Evolutionary conservation across 2,329 filamentous ascomycete species (phyloP).

Genomic region (Scedosporium apiospermum): DNA sequence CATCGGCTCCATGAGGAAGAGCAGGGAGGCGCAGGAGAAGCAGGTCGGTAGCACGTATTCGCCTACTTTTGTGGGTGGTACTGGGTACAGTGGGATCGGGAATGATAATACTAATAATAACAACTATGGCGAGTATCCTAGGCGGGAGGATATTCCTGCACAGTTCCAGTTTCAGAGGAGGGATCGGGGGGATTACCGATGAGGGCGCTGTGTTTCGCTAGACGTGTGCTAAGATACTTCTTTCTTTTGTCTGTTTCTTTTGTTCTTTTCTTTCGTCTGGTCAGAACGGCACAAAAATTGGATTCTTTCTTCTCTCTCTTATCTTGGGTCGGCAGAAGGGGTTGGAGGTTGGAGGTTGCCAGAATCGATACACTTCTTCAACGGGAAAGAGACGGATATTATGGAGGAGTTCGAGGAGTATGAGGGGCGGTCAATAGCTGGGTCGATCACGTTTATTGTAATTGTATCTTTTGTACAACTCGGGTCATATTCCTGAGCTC

Average conservation of each 20-base stretch:
- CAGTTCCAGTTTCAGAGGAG: conserved; percentile 5
- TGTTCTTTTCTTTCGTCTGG: neutral
- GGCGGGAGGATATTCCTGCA: neutral
- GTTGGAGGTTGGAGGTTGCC: neutral
- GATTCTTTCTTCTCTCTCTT: neutral
- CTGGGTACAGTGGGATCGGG: neutral
- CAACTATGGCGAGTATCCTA: neutral
- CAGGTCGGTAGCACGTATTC: neutral
- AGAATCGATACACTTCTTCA: neutral
- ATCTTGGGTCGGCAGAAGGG: too few species aligned
- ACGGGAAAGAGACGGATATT: neutral
- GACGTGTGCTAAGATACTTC: neutral
- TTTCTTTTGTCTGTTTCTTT: neutral
- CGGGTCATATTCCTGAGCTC: neutral
- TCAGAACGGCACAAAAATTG: neutral
- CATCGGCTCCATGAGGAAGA: conserved; percentile 6
- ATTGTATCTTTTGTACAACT: neutral
- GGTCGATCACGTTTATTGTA: neutral
- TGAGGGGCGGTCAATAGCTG: neutral
- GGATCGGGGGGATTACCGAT: conserved; percentile 1
- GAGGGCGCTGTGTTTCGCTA: neutral
- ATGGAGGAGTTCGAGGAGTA: neutral
- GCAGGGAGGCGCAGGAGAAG: neutral
- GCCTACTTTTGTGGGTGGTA: neutral
- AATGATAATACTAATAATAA: neutral